These are phyloP conservation scores for Plasmodium berghei DNA, from an alignment of 169 alveolate species.

Conservation along the genomic window DNA sequence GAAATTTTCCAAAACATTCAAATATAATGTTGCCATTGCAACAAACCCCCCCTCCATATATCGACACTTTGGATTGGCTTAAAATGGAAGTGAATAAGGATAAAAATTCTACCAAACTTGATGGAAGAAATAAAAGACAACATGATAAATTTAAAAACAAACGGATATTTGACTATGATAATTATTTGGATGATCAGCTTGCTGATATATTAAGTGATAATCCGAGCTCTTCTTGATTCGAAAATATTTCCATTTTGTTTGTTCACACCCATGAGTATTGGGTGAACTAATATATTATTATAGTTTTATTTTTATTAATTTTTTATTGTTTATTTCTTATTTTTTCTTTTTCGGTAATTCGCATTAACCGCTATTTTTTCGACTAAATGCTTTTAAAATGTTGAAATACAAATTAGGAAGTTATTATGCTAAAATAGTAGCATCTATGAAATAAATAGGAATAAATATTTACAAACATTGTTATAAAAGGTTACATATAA, in stretches of 20 bases:
- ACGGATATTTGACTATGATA: conserved; percentile 49
- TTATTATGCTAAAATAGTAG: no score
- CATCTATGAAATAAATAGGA: no score
- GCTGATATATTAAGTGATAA: conserved; percentile 14
- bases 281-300: no score
- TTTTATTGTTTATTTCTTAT: not conserved
- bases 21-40: conserved; percentile 45
- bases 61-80: conserved; percentile 74
- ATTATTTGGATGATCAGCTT: conserved; percentile 26
- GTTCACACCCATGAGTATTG: no score
- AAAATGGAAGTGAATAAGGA: conserved; percentile 66
- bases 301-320: not conserved
- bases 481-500: no score
- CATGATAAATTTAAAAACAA: not conserved
- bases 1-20: conserved; percentile 71
- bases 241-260: no score
- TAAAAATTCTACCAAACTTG: conserved; percentile 12
- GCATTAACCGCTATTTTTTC: no score
- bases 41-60: conserved; percentile 70
- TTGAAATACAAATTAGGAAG: no score
- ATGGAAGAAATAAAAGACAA: conserved; percentile 8
- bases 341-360: not conserved
- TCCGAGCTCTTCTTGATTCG: not conserved
- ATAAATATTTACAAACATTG: no score
- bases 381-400: no score